Evolutionary conservation across 768 basidiomycete species (phyloP).

Genomic region (Amanita rimosa): DNA sequence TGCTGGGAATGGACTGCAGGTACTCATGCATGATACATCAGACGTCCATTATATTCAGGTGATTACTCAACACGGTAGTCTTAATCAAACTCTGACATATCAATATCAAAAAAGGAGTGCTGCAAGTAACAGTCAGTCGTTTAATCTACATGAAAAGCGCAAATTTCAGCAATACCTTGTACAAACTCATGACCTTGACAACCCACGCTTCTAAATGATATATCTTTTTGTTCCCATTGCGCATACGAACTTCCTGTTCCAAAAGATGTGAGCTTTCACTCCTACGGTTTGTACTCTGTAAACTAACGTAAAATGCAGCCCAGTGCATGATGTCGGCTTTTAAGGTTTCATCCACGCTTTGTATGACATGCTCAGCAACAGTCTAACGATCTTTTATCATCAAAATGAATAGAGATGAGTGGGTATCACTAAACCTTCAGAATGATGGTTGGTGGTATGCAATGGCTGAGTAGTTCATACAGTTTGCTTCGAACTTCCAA

Average conservation of each 20-base stretch:
- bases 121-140: slow-evolving; percentile 13
- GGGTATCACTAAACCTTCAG: slow-evolving; percentile 51
- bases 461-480: slow-evolving; percentile 93
- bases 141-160: neutral
- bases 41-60: neutral
- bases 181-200: slow-evolving; percentile 88
- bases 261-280: neutral
- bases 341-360: slow-evolving; percentile 79
- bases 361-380: slow-evolving; percentile 78
- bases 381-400: slow-evolving; percentile 41
- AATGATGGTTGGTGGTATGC: slow-evolving; percentile 88
- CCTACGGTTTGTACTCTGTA: neutral
- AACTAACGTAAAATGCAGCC: slow-evolving; percentile 89
- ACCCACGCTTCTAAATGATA: slow-evolving; percentile 98
- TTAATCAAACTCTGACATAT: slow-evolving; percentile 47
- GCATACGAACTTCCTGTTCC: slow-evolving; percentile 85
- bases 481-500: slow-evolving; percentile 90
- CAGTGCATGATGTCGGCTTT: slow-evolving; percentile 95
- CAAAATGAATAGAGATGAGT: neutral
- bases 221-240: slow-evolving; percentile 79
- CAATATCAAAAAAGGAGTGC: slow-evolving; percentile 55
- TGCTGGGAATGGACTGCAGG: too few relatives aligned
- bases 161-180: slow-evolving; percentile 44
- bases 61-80: neutral
- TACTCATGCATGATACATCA: too few relatives aligned